phyloP scores from a whole-genome alignment of 768 basidiomycete species.

The Termitomyces sp. region DNA sequence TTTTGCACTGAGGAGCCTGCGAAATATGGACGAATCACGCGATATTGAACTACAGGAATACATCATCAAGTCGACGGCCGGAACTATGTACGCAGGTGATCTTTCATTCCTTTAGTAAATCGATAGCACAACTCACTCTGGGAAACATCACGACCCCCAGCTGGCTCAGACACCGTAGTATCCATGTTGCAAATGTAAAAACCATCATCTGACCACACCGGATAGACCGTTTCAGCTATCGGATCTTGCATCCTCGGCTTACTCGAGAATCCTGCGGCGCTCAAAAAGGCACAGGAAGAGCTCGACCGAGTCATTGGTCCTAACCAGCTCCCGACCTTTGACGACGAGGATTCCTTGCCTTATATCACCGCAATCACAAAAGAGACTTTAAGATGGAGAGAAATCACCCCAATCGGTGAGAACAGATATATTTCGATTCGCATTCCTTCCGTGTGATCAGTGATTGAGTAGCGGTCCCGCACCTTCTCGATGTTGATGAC shows the following conservation, averaged over 20 bases:
- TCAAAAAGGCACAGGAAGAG: slow-evolving; percentile 20
- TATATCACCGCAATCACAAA: slow-evolving; percentile 13
- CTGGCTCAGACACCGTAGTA: slow-evolving; percentile 25
- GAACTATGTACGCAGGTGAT: slow-evolving; percentile 22
- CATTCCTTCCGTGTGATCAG: neutral
- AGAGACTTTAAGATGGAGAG: slow-evolving; percentile 26
- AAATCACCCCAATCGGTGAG: slow-evolving; percentile 21
- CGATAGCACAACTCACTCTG: neutral
- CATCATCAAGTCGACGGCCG: slow-evolving; percentile 19
- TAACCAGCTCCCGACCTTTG: slow-evolving; percentile 24
- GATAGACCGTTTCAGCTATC: slow-evolving; percentile 21
- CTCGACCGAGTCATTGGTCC: slow-evolving; percentile 15
- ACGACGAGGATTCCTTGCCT: slow-evolving; percentile 18
- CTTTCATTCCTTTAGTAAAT: neutral
- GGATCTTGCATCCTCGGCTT: slow-evolving; percentile 24
- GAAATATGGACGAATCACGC: slow-evolving; percentile 11
- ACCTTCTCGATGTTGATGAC: slow-evolving; percentile 24
- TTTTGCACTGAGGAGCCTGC: slow-evolving; percentile 15
- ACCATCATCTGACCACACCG: no score
- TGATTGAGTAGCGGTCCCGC: slow-evolving; percentile 24
- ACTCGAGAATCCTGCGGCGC: slow-evolving; percentile 21
- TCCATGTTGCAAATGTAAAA: neutral
- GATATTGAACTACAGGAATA: slow-evolving; percentile 16
- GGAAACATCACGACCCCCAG: slow-evolving; percentile 10
- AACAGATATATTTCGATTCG: neutral